A percentile compares a stretch with the other conserved stretches of the same genome.
Evolutionary conservation across 2,329 filamentous ascomycete species (phyloP).

Genomic region (Aspergillus costaricaensis): DNA sequence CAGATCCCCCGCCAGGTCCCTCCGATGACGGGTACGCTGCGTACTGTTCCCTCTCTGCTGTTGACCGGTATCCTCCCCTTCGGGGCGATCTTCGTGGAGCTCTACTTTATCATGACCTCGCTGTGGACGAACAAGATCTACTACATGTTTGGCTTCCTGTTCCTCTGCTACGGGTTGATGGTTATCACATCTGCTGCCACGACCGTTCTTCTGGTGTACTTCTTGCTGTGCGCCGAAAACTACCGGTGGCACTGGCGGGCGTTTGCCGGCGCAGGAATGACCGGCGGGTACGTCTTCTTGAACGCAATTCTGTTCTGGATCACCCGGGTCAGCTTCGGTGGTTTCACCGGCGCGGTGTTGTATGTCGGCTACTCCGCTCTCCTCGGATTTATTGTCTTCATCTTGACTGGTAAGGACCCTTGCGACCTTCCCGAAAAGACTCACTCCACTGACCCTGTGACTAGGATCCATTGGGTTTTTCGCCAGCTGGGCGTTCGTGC

Average conservation of each 20-base stretch:
- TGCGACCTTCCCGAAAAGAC: background rate
- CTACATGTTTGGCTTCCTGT: conserved; percentile 99
- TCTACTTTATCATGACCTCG: conserved; percentile 99
- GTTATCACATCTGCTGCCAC: conserved; percentile 91
- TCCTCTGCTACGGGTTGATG: conserved; percentile 97
- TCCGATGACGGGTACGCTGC: conserved; percentile 77
- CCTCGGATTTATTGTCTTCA: conserved; percentile 87
- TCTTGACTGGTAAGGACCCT: conserved; percentile 77
- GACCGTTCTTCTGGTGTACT: conserved; percentile 93
- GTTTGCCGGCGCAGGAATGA: conserved; percentile 88
- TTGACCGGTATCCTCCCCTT: conserved; percentile 92
- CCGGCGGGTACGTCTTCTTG: conserved; percentile 85
- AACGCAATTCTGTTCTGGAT: conserved; percentile 91
- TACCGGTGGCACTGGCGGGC: conserved; percentile 99
- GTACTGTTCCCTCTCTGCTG: conserved; percentile 84
- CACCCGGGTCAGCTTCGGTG: conserved; percentile 81
- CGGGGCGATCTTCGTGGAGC: conserved; percentile 94
- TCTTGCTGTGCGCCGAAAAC: conserved; percentile 92
- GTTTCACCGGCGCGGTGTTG: conserved; percentile 81
- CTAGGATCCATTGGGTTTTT: conserved; percentile 93
- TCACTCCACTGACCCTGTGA: conserved; percentile 10
- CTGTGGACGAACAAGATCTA: conserved; percentile 99
- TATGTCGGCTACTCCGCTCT: conserved; percentile 92
- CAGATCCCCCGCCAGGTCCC: conserved; percentile 98
- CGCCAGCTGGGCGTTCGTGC: conserved; percentile 89